Evolutionary conservation across 2,329 filamentous ascomycete genomes (phyloP).

Genomic region (Diaporthe nobilis): DNA sequence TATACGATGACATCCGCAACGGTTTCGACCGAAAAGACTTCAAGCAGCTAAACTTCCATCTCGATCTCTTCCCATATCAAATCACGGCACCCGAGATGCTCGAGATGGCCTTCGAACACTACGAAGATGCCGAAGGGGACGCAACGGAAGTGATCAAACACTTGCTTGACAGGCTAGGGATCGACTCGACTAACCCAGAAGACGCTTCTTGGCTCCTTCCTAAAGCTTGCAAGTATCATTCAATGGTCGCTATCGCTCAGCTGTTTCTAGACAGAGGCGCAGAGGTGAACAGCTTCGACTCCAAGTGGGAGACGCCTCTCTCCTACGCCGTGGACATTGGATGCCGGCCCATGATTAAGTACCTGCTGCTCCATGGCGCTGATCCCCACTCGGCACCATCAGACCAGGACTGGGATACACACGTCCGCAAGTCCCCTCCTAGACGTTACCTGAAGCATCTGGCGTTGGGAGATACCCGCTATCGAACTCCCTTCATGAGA

Average conservation of each 20-base stretch:
- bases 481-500: not conserved
- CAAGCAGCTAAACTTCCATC: not conserved
- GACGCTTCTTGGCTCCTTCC: not conserved
- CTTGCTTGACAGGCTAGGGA: not conserved
- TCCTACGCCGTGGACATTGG: not conserved
- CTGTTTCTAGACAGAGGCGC: not conserved
- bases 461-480: too few relatives aligned
- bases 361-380: constrained; percentile 3
- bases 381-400: not conserved
- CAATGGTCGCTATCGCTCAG: not conserved
- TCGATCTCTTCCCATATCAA: not conserved
- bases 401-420: not conserved
- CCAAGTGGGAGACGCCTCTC: not conserved
- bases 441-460: too few relatives aligned
- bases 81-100: not conserved
- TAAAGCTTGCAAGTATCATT: not conserved
- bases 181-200: too few relatives aligned
- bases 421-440: not conserved
- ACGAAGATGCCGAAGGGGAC: not conserved
- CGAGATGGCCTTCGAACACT: not conserved
- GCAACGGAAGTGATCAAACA: not conserved
- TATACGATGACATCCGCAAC: not conserved
- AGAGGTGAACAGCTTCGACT: not conserved
- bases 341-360: not conserved
- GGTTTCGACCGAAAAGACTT: not conserved